Evolutionary conservation across 768 basidiomycete species (phyloP).

Genomic region (Gyrodon lividus): DNA sequence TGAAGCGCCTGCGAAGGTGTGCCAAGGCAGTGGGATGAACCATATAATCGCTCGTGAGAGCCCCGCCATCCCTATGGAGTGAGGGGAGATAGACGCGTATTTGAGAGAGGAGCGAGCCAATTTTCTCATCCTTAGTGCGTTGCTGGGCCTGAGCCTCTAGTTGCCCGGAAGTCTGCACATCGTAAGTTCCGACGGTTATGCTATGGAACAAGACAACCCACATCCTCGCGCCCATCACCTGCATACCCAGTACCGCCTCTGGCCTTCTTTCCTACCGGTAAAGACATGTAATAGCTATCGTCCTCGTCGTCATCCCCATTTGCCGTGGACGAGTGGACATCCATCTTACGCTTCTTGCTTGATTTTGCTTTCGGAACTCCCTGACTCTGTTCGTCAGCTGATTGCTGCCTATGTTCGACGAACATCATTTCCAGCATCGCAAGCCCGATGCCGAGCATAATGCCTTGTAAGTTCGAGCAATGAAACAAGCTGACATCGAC

Average conservation of each 20-base stretch:
- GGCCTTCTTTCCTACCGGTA: conserved; percentile 56
- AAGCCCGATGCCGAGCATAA: conserved; percentile 87
- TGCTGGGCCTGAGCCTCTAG: conserved; percentile 76
- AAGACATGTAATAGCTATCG: conserved; percentile 41
- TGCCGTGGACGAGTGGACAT: conserved; percentile 16
- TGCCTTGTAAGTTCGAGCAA: conserved; percentile 86
- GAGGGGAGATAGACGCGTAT: conserved; percentile 87
- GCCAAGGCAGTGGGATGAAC: conserved; percentile 91
- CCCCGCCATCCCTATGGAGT: conserved; percentile 70
- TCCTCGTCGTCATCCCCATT: conserved; percentile 56
- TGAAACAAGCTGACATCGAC: conserved; percentile 72
- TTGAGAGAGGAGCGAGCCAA: conserved; percentile 62
- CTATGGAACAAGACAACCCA: conserved; percentile 39
- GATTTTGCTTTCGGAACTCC: conserved; percentile 28
- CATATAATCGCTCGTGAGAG: conserved; percentile 83
- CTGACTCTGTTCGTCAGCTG: conserved; percentile 25
- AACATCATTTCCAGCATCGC: conserved; percentile 80
- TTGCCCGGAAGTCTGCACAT: conserved; percentile 72
- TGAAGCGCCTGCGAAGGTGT: conserved; percentile 89
- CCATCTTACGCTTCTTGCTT: conserved; percentile 43
- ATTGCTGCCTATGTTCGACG: conserved; percentile 48
- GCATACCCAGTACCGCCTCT: conserved; percentile 88
- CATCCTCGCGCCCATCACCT: conserved; percentile 81
- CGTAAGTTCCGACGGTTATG: conserved; percentile 5
- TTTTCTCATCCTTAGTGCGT: conserved; percentile 66